Conservation (phyloP, 257 asterid genomes). For the Agastache rugosa region DNA sequence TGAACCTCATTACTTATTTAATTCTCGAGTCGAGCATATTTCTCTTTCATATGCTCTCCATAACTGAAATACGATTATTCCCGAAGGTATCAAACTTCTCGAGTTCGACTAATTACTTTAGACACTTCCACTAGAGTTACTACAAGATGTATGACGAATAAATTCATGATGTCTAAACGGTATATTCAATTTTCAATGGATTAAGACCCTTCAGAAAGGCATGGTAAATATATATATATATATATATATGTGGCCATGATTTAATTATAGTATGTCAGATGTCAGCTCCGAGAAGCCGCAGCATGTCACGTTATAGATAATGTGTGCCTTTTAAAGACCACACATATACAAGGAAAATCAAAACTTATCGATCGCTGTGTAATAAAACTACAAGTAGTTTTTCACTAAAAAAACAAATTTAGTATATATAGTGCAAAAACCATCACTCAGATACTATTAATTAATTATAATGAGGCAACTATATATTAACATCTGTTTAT, state of each 20-base stretch:
- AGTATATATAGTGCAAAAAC: neutral
- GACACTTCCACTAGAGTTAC: too few species aligned
- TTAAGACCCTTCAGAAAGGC: slow-evolving; percentile 12
- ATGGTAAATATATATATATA: neutral
- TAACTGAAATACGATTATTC: too few species aligned
- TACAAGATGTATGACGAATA: neutral
- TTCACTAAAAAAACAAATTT: neutral
- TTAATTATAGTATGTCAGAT: slow-evolving; percentile 25
- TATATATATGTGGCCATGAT: slow-evolving; percentile 26
- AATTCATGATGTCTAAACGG: neutral
- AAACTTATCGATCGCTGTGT: neutral
- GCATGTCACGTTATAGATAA: slow-evolving; percentile 15
- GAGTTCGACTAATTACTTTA: neutral
- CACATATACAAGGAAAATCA: slow-evolving; percentile 9
- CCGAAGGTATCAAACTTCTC: neutral
- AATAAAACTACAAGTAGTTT: neutral
- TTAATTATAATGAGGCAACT: too few species aligned
- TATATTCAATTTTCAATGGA: slow-evolving; percentile 8
- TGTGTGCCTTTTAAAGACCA: slow-evolving; percentile 27
- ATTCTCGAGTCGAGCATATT: neutral
- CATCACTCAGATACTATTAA: too few species aligned
- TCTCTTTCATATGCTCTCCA: neutral
- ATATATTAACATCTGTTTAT: too few species aligned
- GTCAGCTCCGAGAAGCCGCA: slow-evolving; percentile 38
- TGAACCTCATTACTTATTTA: neutral